Conservation (phyloP, 2,329 filamentous ascomycete genomes). For the Cyphellophora europaea region DNA sequence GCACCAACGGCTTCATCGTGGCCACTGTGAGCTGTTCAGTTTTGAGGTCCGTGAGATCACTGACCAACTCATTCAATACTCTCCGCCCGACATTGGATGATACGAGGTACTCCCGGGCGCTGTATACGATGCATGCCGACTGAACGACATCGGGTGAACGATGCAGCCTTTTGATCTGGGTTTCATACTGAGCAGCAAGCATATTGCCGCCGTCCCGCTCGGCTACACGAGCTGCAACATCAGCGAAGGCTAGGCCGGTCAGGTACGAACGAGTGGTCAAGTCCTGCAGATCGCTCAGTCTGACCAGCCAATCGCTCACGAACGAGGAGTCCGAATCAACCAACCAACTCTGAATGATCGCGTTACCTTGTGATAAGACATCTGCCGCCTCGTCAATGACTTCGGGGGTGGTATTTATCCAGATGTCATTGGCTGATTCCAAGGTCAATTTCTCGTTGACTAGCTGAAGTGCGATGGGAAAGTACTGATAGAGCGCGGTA, state of each 20-base stretch:
- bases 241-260: conserved; percentile 30
- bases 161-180: conserved; percentile 25
- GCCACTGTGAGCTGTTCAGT: not conserved
- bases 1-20: conserved; percentile 28
- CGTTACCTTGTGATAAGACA: conserved; percentile 42
- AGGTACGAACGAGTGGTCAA: conserved; percentile 23
- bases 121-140: conserved; percentile 38
- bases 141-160: conserved; percentile 34
- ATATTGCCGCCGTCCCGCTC: conserved; percentile 20
- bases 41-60: conserved; percentile 44
- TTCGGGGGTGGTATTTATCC: conserved; percentile 37
- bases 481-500: conserved; percentile 37
- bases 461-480: conserved; percentile 47
- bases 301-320: conserved; percentile 9
- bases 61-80: conserved; percentile 52
- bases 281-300: conserved; percentile 13
- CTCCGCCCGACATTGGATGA: conserved; percentile 38
- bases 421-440: conserved; percentile 44
- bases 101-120: conserved; percentile 39
- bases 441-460: conserved; percentile 53
- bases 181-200: conserved; percentile 21
- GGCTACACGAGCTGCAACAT: no score
- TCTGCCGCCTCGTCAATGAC: conserved; percentile 44
- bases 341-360: conserved; percentile 28
- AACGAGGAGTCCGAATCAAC: conserved; percentile 1